Conservation (phyloP, 2,329 filamentous ascomycete genomes). For the Alternaria sp. region DNA sequence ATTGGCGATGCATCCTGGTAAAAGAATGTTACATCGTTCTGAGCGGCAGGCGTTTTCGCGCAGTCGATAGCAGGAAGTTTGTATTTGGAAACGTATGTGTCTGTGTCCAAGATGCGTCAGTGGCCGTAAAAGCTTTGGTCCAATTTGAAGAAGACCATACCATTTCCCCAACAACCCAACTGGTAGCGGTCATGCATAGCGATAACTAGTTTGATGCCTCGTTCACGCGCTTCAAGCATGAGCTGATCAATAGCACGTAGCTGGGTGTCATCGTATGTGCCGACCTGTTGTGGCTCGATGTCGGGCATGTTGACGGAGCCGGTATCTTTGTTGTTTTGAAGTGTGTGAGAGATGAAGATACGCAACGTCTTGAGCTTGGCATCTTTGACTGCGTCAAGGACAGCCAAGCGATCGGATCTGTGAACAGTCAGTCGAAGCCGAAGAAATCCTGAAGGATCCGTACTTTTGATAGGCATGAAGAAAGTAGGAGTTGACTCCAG, state of each 20-base stretch:
- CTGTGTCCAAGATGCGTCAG: neutral
- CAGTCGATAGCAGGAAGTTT: constrained; percentile 1
- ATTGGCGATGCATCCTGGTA: constrained; percentile 18
- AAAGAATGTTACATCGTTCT: constrained; percentile 15
- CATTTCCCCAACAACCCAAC: constrained; percentile 15
- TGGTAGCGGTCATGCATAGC: constrained; percentile 16
- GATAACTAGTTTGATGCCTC: constrained; percentile 13
- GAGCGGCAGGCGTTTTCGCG: neutral
- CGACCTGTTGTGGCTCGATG: constrained; percentile 8
- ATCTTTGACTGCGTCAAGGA: constrained; percentile 11
- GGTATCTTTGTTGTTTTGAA: constrained; percentile 13
- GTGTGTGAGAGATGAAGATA: constrained; percentile 13
- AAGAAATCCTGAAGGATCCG: neutral
- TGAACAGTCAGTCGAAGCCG: neutral
- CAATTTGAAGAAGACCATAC: neutral
- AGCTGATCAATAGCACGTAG: constrained; percentile 11
- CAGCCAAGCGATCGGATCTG: neutral
- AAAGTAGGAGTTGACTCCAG: neutral
- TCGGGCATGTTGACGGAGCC: constrained; percentile 15
- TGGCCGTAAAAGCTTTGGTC: neutral
- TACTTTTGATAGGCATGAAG: constrained; percentile 1
- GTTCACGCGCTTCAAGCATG: constrained; percentile 7
- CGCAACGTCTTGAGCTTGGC: constrained; percentile 15
- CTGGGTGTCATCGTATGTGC: constrained; percentile 12
- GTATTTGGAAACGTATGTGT: neutral